phyloP scores from a whole-genome alignment of 2,329 filamentous ascomycete species.

The Aspergillus sp. region DNA sequence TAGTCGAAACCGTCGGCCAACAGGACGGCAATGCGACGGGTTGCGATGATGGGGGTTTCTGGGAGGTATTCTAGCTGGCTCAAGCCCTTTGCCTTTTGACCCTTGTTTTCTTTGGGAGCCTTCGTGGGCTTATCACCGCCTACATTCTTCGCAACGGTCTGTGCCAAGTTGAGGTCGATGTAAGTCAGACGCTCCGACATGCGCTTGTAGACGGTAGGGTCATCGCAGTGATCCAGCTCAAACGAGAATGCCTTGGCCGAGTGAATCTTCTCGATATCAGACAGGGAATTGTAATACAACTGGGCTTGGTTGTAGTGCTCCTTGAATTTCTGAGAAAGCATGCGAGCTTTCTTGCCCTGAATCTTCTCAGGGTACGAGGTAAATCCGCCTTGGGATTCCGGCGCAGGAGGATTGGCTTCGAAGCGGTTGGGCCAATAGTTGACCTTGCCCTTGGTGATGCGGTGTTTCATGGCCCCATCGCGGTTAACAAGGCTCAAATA shows the following conservation, averaged over 20 bases:
- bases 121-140: conserved; percentile 57
- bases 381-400: conserved; percentile 58
- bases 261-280: conserved; percentile 29
- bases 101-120: conserved; percentile 54
- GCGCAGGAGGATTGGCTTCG: conserved; percentile 56
- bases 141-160: conserved; percentile 63
- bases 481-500: conserved; percentile 71
- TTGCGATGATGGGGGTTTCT: conserved; percentile 58
- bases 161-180: conserved; percentile 63
- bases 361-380: conserved; percentile 60
- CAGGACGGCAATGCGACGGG: conserved; percentile 66
- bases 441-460: conserved; percentile 63
- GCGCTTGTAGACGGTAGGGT: conserved; percentile 67
- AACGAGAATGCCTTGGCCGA: conserved; percentile 32
- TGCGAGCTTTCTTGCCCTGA: conserved; percentile 62
- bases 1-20: conserved; percentile 72
- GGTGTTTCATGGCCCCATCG: conserved; percentile 66
- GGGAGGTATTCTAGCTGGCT: conserved; percentile 61
- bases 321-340: conserved; percentile 38
- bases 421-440: conserved; percentile 78
- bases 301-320: conserved; percentile 34
- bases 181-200: conserved; percentile 62
- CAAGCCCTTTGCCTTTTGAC: conserved; percentile 58
- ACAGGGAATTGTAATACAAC: conserved; percentile 32
- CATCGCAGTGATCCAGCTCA: conserved; percentile 55